Percentiles rank a stretch among this genome's conserved stretches.
phyloP scores from a whole-genome alignment of 75 land plant species.

The Larix kaempferi region DNA sequence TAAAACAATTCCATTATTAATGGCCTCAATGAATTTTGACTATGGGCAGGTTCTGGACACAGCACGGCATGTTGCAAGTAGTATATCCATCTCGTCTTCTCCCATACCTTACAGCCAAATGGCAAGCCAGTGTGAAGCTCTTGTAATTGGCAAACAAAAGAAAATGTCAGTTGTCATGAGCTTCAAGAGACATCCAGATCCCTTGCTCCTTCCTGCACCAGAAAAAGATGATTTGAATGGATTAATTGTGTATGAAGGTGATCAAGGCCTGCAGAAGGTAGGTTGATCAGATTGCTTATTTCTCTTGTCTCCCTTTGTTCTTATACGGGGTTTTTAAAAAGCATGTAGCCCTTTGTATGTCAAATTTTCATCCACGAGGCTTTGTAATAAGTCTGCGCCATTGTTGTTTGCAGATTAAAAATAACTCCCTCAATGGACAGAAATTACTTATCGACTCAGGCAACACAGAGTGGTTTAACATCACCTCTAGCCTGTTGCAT shows the following conservation, averaged over 20 bases:
- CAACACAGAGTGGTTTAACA: conserved; percentile 15
- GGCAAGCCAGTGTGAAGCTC: conserved; percentile 88
- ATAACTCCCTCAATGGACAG: not conserved
- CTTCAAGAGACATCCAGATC: conserved; percentile 43
- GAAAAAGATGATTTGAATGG: conserved; percentile 1
- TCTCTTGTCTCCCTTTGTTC: not conserved
- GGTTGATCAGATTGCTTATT: not conserved
- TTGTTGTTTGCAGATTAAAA: conserved; percentile 7
- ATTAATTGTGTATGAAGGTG: not conserved
- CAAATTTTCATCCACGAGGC: not conserved
- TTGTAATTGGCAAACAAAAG: conserved; percentile 74
- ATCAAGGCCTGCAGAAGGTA: conserved; percentile 10
- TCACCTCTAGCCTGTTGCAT: conserved; percentile 14
- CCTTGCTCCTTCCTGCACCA: conserved; percentile 13
- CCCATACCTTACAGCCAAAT: conserved; percentile 82
- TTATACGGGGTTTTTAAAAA: not conserved
- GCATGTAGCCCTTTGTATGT: not conserved
- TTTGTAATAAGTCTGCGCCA: conserved; percentile 5
- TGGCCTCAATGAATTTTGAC: not conserved
- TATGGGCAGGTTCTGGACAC: conserved; percentile 76
- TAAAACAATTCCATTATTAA: not conserved
- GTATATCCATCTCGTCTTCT: conserved; percentile 49
- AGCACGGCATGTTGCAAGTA: conserved; percentile 75
- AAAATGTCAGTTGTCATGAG: conserved; percentile 72
- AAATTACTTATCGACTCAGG: not conserved